Percentiles rank a stretch among this genome's conserved stretches.
These are phyloP conservation scores for Tricholoma sp. DNA, from an alignment of 768 basidiomycete species.

Conservation along the genomic window DNA sequence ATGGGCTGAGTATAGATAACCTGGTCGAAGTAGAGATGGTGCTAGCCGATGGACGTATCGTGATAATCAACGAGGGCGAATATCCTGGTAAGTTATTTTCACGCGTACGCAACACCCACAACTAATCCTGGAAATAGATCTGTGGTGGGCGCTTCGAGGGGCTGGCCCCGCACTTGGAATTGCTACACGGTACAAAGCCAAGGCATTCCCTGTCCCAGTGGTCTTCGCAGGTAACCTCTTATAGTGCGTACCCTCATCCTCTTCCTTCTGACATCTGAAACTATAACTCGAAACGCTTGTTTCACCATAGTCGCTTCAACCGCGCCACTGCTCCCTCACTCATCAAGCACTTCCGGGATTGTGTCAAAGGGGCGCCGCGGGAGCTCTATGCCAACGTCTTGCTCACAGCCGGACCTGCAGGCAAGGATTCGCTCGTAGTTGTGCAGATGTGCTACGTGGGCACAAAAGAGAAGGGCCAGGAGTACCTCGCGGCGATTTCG, in stretches of 20 bases:
- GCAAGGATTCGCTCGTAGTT: conserved; percentile 80
- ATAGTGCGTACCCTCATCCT: conserved; percentile 51
- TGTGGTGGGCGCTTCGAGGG: conserved; percentile 87
- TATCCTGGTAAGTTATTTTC: conserved; percentile 48
- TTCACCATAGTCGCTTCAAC: conserved; percentile 67
- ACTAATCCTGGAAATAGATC: conserved; percentile 38
- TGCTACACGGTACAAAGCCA: conserved; percentile 85
- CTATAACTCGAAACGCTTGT: conserved; percentile 4
- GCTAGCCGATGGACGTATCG: conserved; percentile 82
- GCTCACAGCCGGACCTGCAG: conserved; percentile 83
- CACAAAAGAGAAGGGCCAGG: conserved; percentile 65
- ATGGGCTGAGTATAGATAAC: conserved; percentile 86
- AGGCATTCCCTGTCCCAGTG: conserved; percentile 83
- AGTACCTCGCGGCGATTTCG: conserved; percentile 73
- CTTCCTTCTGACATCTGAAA: not conserved
- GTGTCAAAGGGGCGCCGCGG: conserved; percentile 82
- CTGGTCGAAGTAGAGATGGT: conserved; percentile 92
- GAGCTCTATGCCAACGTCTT: conserved; percentile 89
- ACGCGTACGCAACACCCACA: not conserved
- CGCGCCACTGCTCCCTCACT: conserved; percentile 82
- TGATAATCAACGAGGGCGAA: conserved; percentile 68
- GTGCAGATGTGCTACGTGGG: conserved; percentile 92
- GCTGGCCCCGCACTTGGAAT: conserved; percentile 82
- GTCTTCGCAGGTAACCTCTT: conserved; percentile 92
- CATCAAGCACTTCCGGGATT: conserved; percentile 89